Percentiles rank a stretch among this genome's conserved stretches.
phyloP scores from a whole-genome alignment of 345 rosid species.

The Citrus unshiu region DNA sequence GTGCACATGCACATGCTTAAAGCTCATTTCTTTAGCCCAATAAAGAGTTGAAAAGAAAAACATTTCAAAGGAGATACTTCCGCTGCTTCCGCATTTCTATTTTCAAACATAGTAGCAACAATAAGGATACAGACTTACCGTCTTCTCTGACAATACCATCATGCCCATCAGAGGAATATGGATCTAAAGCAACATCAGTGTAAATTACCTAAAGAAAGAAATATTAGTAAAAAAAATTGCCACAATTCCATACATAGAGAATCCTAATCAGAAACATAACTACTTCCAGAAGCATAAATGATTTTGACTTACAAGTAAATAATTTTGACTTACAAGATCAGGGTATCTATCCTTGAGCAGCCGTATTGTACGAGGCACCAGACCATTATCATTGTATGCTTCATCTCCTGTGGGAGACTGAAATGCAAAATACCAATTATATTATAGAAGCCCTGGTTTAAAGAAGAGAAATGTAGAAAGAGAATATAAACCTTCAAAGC shows the following conservation, averaged over 20 bases:
- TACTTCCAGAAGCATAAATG: neutral
- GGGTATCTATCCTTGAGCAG: constrained; percentile 77
- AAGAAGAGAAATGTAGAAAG: constrained; percentile 5
- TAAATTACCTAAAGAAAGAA: constrained; percentile 61
- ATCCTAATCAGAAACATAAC: neutral
- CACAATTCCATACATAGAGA: neutral
- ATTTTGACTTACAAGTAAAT: neutral
- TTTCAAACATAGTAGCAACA: neutral
- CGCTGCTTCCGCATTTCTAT: neutral
- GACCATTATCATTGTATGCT: constrained; percentile 84
- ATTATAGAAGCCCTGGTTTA: neutral
- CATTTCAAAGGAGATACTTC: neutral
- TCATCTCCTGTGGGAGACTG: constrained; percentile 89
- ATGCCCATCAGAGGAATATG: constrained; percentile 88
- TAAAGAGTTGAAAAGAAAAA: neutral
- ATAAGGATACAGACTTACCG: constrained; percentile 37
- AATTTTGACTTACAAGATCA: constrained; percentile 64
- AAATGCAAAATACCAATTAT: constrained; percentile 11
- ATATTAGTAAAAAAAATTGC: neutral
- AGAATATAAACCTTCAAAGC: constrained; percentile 68
- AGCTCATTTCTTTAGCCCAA: no score
- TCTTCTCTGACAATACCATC: constrained; percentile 92
- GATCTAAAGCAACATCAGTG: constrained; percentile 91
- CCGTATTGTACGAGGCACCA: constrained; percentile 77
- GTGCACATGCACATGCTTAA: no score